Base-by-base conservation (phyloP, 2,329 filamentous ascomycete species). In the Scedosporium boydii region DNA sequence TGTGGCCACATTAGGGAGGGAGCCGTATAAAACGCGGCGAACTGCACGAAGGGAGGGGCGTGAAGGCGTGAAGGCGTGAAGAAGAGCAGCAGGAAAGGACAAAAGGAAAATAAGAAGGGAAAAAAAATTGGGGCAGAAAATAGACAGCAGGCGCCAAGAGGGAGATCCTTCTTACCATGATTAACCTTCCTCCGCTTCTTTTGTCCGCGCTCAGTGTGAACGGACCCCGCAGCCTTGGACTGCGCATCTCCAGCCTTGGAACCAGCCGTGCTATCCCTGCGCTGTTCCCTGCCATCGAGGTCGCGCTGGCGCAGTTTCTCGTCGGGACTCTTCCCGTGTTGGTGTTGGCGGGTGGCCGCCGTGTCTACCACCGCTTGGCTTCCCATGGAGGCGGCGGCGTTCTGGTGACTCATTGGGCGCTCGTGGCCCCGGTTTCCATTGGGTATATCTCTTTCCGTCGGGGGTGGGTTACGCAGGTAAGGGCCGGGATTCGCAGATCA, bases 141-240 rank as follows among this genome's bases (percentile, higher is more conserved):
- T 44, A 41, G 58, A 41, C 10, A 18, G 14, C 57, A 59, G 14
- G 34, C 23, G 16, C 41, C 23, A 18, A 38, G 46, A 14, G 3
- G 23, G 29, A 16, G 61, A 14, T 7, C 14, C 7, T 16, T 42
- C 87, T 78, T 85, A 93, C 90, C 90, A 78, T 93, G 90, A 79
- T 92, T 93, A 69, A 93, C 90, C 79, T 93, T 93, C 80, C 90
- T 88, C 77, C 90, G 84, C 82, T 92, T 93, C 79, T 91, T 93
- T 58, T 88, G 87, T 4, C 59, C 58, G 5, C 63, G 44, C 60
- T 66, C 65, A 9, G 38, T 51, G 16, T 7, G 10, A 27, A 26
- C 26, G 29, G 21, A 29, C 27, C 27, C 27, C 27, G 27, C 27
- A 29, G 27, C 27, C 27, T 29, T 29, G 27, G 27, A 29, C 27